Conservation (phyloP, 176 grass and related monocot genomes). For the Ensete glaucum region DNA sequence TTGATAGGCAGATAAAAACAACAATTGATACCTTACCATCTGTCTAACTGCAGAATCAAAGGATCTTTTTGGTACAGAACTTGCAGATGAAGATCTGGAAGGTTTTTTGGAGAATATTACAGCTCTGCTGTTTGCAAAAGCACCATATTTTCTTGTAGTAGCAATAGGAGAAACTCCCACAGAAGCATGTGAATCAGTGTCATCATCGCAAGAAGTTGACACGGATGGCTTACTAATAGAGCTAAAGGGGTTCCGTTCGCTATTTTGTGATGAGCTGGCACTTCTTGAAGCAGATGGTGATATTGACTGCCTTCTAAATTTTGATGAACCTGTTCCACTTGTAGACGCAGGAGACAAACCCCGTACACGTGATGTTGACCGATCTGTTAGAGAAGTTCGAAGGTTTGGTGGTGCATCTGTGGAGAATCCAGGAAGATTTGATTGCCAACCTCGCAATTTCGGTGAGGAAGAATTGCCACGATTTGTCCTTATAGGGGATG, state of each 20-base stretch:
- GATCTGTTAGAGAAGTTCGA: slow-evolving; percentile 66
- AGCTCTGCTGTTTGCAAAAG: slow-evolving; percentile 50
- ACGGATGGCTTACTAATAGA: slow-evolving; percentile 56
- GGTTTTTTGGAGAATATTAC: slow-evolving; percentile 68
- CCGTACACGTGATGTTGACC: slow-evolving; percentile 45
- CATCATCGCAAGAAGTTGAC: slow-evolving; percentile 73
- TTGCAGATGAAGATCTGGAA: slow-evolving; percentile 45
- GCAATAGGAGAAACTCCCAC: slow-evolving; percentile 40
- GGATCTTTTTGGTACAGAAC: slow-evolving; percentile 60
- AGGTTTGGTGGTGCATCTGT: slow-evolving; percentile 69
- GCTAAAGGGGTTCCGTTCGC: slow-evolving; percentile 55
- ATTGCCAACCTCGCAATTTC: slow-evolving; percentile 57
- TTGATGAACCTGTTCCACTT: slow-evolving; percentile 44
- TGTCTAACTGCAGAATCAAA: slow-evolving; percentile 85
- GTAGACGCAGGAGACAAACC: slow-evolving; percentile 58
- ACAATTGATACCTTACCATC: slow-evolving; percentile 41
- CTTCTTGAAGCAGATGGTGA: slow-evolving; percentile 83
- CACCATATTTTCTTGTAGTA: slow-evolving; percentile 45
- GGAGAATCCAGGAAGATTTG: slow-evolving; percentile 61
- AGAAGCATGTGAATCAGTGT: slow-evolving; percentile 63
- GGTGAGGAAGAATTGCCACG: slow-evolving; percentile 57
- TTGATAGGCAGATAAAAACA: neutral
- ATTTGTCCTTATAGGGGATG: slow-evolving; percentile 53
- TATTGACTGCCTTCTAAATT: slow-evolving; percentile 67
- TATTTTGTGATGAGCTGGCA: slow-evolving; percentile 57